Evolutionary conservation across 192 early-diverging fungal genomes (phyloP), one percentile per base, ranked within the genome.

Genomic region (Coemansia asiatica): DNA sequence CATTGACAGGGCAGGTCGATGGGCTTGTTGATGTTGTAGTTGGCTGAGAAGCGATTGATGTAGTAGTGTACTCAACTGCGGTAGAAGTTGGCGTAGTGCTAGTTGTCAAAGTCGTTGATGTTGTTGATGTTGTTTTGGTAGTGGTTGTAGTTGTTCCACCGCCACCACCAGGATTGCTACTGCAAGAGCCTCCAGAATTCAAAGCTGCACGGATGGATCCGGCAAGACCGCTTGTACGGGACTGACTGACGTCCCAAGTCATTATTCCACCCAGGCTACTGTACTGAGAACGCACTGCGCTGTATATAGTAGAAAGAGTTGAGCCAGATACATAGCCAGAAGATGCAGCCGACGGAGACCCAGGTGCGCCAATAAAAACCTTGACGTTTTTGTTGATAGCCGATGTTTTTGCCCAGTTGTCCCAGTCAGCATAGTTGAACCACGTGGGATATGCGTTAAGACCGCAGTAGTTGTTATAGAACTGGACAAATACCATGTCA

Each of bases 381-480:
- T 83, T 79, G 22, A 87, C 85, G 19, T 88, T 56, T 48, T 83
- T 84, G 72, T 88, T 88, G 54, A 74, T 22, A 0, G 87, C 76
- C 29, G 72, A 60, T 18, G 72, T 81, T 15, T 78, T 84, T 46
- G 84, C 87, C 87, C 87, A 89, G 60, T 74, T 81, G 66, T 89
- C 85, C 87, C 87, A 89, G 47, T 81, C 80, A 0, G 73, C 81
- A 77, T 82, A 87, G 59, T 86, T 88, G 66, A 85, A 85, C 71
- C 67, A 69, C 0, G 23, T 46, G 1, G 72, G 62, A 50, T 77
- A 87, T 16, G 72, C 73, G 19, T 82, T 76, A 29, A 86, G 70
- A 12, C 84, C 84, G 62, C 87, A 89, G 40, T 83, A 85, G 75
- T 89, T 89, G 78, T 89, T 89, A 81, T 90, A 90, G 73, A 88